phyloP scores from a whole-genome alignment of 495 filamentous ascomycete genomes.

The Rusavskia elegans region DNA sequence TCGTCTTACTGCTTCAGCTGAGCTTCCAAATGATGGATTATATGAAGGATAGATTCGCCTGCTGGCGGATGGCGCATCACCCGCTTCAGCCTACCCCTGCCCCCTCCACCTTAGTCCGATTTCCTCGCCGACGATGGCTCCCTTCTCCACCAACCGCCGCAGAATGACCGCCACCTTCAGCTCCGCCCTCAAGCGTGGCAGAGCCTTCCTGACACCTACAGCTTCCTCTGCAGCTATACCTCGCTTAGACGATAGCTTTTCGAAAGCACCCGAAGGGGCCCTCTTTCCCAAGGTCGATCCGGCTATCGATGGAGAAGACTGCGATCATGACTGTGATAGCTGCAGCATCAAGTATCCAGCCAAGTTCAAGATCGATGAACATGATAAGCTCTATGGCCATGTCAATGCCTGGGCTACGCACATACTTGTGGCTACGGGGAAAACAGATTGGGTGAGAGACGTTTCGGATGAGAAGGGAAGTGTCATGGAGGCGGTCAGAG shows the following conservation, averaged over 20 bases:
- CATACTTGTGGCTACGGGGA: conserved; percentile 81
- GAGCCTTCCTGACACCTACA: conserved; percentile 9
- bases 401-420: conserved; percentile 85
- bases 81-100: background rate
- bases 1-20: too few relatives aligned
- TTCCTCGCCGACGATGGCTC: background rate
- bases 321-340: conserved; percentile 73
- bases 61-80: background rate
- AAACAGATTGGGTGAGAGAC: conserved; percentile 86
- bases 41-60: background rate
- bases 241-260: conserved; percentile 22
- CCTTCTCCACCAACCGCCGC: background rate
- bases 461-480: conserved; percentile 84
- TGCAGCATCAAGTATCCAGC: conserved; percentile 68
- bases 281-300: conserved; percentile 41
- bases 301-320: conserved; percentile 73
- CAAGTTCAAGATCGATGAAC: conserved; percentile 57
- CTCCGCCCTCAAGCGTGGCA: conserved; percentile 6
- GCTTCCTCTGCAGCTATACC: conserved; percentile 7
- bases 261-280: conserved; percentile 21
- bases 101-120: background rate
- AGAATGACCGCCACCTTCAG: conserved; percentile 3
- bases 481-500: conserved; percentile 82
- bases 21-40: background rate
- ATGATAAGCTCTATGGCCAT: conserved; percentile 68